phyloP scores from a whole-genome alignment of 2,329 filamentous ascomycete genomes.

The Penicillium sp. region DNA sequence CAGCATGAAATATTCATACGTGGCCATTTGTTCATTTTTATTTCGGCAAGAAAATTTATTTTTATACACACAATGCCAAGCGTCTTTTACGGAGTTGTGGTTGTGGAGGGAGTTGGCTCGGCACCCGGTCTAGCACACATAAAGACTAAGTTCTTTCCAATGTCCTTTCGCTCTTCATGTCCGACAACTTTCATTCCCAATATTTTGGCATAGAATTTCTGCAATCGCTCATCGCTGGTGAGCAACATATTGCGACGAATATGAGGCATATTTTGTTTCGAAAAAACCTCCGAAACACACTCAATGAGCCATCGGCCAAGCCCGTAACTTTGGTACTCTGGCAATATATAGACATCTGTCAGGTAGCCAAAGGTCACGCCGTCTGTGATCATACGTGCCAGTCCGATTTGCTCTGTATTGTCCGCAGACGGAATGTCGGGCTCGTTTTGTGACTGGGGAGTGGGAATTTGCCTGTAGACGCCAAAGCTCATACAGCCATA shows the following conservation, averaged over 20 bases:
- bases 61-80: background rate
- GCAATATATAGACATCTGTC: slow-evolving; percentile 69
- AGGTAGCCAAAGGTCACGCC: slow-evolving; percentile 70
- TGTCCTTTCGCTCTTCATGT: slow-evolving; percentile 20
- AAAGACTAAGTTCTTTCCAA: slow-evolving; percentile 21
- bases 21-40: background rate
- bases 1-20: background rate
- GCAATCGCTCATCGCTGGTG: slow-evolving; percentile 24
- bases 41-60: background rate
- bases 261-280: slow-evolving; percentile 58
- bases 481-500: slow-evolving; percentile 26
- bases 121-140: slow-evolving; percentile 23
- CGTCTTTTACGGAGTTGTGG: background rate
- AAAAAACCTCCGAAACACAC: slow-evolving; percentile 60
- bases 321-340: slow-evolving; percentile 63
- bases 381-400: slow-evolving; percentile 71
- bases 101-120: background rate
- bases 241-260: slow-evolving; percentile 63
- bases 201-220: slow-evolving; percentile 25
- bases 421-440: slow-evolving; percentile 8
- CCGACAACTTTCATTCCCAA: slow-evolving; percentile 30
- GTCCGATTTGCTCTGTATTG: slow-evolving; percentile 54
- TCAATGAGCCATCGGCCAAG: slow-evolving; percentile 68
- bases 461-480: slow-evolving; percentile 17
- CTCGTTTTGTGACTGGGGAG: background rate